Conservation (phyloP, 148 eudicot genomes). For the Euryodendron excelsum region DNA sequence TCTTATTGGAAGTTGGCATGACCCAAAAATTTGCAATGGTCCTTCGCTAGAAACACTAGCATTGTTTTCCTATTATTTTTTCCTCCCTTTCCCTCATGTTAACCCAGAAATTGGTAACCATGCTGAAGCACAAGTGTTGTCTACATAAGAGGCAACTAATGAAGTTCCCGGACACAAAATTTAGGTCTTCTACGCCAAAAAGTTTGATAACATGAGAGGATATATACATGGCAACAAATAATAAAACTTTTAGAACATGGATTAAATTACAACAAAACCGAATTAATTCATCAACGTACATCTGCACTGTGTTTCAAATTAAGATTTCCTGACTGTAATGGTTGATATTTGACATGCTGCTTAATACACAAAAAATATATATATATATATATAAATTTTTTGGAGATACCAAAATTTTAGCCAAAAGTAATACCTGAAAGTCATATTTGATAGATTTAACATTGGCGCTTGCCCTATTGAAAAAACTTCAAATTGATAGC, state of each 20-base stretch:
- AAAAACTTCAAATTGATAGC: too few species aligned
- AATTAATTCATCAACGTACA: background rate
- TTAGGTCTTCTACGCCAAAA: background rate
- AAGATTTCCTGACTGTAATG: background rate
- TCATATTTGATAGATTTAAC: too few species aligned
- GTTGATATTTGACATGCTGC: background rate
- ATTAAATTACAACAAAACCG: background rate
- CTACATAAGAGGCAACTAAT: background rate
- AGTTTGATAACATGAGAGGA: background rate
- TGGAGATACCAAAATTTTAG: background rate
- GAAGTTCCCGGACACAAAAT: background rate
- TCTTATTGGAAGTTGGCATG: background rate
- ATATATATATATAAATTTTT: too few species aligned
- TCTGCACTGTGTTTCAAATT: background rate
- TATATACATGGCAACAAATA: background rate
- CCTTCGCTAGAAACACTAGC: background rate
- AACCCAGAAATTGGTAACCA: too few species aligned
- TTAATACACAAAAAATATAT: background rate
- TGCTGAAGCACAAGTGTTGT: background rate
- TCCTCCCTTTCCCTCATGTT: too few species aligned
- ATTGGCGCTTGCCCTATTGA: too few species aligned
- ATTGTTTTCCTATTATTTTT: too few species aligned
- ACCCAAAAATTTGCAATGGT: background rate
- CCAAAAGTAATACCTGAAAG: background rate
- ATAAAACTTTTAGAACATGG: background rate